Evolutionary conservation across 73 alveolate genomes (phyloP).

Genomic region (Blepharisma japonicum): DNA sequence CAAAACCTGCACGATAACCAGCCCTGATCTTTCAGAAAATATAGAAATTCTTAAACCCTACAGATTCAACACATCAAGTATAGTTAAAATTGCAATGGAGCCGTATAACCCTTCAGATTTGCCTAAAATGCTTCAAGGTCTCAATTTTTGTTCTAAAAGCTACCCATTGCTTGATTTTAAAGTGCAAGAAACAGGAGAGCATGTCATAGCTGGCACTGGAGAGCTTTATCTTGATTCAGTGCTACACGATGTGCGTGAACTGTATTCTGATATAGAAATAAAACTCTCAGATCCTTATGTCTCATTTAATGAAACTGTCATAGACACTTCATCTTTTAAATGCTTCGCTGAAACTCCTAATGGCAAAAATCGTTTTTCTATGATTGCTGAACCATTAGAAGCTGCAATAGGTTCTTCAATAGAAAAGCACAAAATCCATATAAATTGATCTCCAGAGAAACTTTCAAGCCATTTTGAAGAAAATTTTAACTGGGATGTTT

Average conservation of each 20-base stretch:
- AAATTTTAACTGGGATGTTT: conserved; percentile 81
- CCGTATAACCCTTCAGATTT: conserved; percentile 99
- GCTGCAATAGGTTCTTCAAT: conserved; percentile 86
- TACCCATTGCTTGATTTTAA: conserved; percentile 76
- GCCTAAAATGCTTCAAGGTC: conserved; percentile 99
- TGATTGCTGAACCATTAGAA: conserved; percentile 93
- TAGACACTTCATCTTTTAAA: conserved; percentile 92
- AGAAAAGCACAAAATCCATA: conserved; percentile 63
- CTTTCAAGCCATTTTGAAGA: background rate
- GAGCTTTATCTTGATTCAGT: conserved; percentile 98
- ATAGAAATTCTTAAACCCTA: conserved; percentile 75
- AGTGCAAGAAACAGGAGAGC: conserved; percentile 99
- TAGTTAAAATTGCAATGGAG: conserved; percentile 95
- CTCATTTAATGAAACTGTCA: conserved; percentile 96
- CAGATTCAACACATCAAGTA: conserved; percentile 39
- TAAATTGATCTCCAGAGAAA: conserved; percentile 35
- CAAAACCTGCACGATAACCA: conserved; percentile 79
- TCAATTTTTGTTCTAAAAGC: conserved; percentile 86
- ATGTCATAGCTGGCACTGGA: conserved; percentile 97
- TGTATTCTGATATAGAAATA: conserved; percentile 97
- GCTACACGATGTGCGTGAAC: conserved; percentile 94
- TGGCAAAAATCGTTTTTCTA: conserved; percentile 79
- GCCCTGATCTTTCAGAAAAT: conserved; percentile 39
- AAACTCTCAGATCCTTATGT: conserved; percentile 98
- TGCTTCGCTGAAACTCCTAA: conserved; percentile 96